Conservation (phyloP, 768 basidiomycete genomes). For the Suillus sp. region DNA sequence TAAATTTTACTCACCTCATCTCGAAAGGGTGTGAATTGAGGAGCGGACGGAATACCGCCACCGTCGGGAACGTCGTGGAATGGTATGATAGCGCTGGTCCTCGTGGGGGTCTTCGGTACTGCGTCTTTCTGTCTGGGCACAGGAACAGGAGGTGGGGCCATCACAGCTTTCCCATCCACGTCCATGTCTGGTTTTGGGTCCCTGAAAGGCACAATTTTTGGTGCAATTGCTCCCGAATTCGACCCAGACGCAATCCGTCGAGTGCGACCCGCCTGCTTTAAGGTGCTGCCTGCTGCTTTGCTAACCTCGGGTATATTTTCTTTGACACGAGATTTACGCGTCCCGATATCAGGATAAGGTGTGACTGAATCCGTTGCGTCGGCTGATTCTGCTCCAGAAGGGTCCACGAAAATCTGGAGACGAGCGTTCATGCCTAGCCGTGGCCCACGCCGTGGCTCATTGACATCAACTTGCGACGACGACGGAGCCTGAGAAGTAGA, state of each 20-base stretch:
- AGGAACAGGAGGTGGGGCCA: constrained; percentile 42
- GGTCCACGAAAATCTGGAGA: constrained; percentile 75
- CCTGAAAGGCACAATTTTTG: constrained; percentile 65
- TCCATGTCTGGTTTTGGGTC: constrained; percentile 55
- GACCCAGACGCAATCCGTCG: constrained; percentile 51
- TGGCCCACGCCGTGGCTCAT: constrained; percentile 32
- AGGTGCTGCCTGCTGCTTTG: constrained; percentile 66
- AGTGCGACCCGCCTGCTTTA: constrained; percentile 62
- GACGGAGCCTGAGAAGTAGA: constrained; percentile 22
- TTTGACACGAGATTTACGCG: constrained; percentile 76
- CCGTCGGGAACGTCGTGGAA: constrained; percentile 40
- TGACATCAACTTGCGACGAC: constrained; percentile 30
- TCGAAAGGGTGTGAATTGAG: constrained; percentile 70
- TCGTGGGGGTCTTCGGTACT: constrained; percentile 38
- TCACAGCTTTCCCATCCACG: constrained; percentile 22
- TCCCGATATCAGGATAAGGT: constrained; percentile 72
- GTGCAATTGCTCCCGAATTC: constrained; percentile 36
- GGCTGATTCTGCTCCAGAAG: constrained; percentile 52
- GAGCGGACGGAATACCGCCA: constrained; percentile 44
- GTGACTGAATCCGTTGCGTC: constrained; percentile 44
- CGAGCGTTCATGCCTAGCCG: constrained; percentile 53
- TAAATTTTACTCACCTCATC: constrained; percentile 56
- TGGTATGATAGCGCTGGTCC: constrained; percentile 37
- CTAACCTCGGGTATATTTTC: constrained; percentile 74
- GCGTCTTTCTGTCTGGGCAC: constrained; percentile 29